Conservation (phyloP, 2,329 filamentous ascomycete genomes). For the Thielaviopsis populi region DNA sequence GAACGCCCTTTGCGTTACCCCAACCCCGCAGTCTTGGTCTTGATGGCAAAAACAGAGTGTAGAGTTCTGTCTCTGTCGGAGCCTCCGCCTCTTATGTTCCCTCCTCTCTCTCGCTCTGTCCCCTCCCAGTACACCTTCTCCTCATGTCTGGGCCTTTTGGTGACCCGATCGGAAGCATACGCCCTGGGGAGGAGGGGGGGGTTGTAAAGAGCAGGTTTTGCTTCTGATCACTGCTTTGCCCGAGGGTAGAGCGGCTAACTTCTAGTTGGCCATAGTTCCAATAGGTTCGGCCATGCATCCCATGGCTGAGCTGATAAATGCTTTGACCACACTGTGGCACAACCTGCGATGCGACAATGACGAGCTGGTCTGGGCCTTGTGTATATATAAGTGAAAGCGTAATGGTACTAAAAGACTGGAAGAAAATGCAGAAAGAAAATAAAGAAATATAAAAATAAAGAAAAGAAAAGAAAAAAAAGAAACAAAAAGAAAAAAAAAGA, state of each 20-base stretch:
- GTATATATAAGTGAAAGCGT: neutral
- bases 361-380: neutral
- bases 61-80: neutral
- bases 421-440: too few species aligned
- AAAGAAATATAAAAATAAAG: too few species aligned
- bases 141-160: neutral
- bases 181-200: too few species aligned
- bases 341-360: neutral
- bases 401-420: too few species aligned
- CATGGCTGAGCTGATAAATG: neutral
- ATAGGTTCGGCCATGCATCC: neutral
- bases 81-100: neutral
- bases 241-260: constrained; percentile 3
- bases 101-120: neutral
- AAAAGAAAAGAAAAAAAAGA: too few species aligned
- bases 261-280: neutral
- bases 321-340: neutral
- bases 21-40: neutral
- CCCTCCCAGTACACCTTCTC: neutral
- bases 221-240: constrained; percentile 1
- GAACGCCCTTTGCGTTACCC: neutral
- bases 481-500: too few species aligned
- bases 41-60: neutral
- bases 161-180: neutral
- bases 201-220: neutral